phyloP scores from a whole-genome alignment of 2,329 filamentous ascomycete genomes.

The Botrytis byssoidea region DNA sequence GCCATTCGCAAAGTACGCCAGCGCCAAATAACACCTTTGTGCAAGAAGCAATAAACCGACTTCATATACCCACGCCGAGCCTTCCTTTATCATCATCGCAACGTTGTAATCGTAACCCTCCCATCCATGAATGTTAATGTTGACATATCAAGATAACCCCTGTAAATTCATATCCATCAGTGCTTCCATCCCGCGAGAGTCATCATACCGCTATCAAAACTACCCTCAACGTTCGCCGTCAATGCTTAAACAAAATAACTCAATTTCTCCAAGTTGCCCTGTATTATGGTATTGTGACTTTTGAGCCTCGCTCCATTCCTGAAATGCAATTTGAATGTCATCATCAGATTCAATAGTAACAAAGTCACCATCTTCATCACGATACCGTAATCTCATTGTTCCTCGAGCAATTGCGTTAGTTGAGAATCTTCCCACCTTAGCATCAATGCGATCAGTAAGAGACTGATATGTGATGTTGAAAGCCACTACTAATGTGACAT shows the following conservation, averaged over 20 bases:
- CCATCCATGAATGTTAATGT: constrained; percentile 27
- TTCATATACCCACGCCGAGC: constrained; percentile 27
- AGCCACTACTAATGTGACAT: constrained; percentile 91
- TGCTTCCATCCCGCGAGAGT: neutral
- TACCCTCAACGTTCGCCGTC: constrained; percentile 30
- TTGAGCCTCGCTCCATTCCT: constrained; percentile 84
- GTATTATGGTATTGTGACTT: constrained; percentile 55
- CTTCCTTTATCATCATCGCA: constrained; percentile 34
- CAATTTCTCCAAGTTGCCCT: constrained; percentile 82
- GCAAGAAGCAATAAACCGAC: constrained; percentile 23
- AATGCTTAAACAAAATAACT: constrained; percentile 70
- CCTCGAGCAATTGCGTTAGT: constrained; percentile 79
- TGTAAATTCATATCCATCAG: constrained; percentile 18
- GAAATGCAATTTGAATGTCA: constrained; percentile 92
- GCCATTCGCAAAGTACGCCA: constrained; percentile 25
- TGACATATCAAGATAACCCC: constrained; percentile 24
- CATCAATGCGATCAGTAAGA: constrained; percentile 91
- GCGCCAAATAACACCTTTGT: constrained; percentile 30
- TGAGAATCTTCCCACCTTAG: constrained; percentile 85
- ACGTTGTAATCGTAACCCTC: constrained; percentile 36
- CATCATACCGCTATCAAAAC: neutral
- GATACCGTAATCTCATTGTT: constrained; percentile 82
- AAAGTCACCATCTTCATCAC: constrained; percentile 88
- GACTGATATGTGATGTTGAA: constrained; percentile 95
- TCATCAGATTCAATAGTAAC: constrained; percentile 94